A percentile compares a stretch with the other conserved stretches of the same genome.
phyloP scores from a whole-genome alignment of 2,329 filamentous ascomycete species.

The Fusarium tjaetaba region DNA sequence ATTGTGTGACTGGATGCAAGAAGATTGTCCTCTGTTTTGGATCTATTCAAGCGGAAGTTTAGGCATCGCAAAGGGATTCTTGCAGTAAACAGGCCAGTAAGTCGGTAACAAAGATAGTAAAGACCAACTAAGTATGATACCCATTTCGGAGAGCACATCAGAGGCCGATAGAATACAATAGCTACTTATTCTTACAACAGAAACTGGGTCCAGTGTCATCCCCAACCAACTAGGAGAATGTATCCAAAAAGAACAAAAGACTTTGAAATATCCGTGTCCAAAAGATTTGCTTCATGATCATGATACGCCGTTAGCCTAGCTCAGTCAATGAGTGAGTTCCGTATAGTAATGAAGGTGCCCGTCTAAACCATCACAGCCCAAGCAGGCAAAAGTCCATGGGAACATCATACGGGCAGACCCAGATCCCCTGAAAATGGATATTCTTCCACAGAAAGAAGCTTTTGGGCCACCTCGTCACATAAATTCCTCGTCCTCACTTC shows the following conservation, averaged over 20 bases:
- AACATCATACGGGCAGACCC: accelerated
- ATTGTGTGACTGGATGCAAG: background rate
- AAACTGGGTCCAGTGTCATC: background rate
- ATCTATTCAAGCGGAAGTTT: too few relatives aligned
- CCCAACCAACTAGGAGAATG: background rate
- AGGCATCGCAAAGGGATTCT: background rate
- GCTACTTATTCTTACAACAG: too few relatives aligned
- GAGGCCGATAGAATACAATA: too few relatives aligned
- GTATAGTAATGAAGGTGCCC: accelerated
- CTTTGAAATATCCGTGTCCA: too few relatives aligned
- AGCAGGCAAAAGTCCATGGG: background rate
- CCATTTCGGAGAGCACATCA: too few relatives aligned
- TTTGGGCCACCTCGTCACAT: background rate
- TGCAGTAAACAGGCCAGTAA: background rate
- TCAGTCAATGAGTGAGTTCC: background rate
- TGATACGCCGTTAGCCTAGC: accelerated
- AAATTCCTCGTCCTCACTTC: background rate
- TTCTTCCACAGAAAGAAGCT: background rate
- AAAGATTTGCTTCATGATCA: background rate
- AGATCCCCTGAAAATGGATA: accelerated
- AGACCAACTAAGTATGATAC: too few relatives aligned
- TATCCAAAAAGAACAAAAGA: too few relatives aligned
- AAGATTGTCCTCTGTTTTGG: too few relatives aligned
- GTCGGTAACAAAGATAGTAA: background rate
- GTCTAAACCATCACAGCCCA: background rate